These are phyloP conservation scores for Colletotrichum graminicola DNA, from an alignment of 2,329 filamentous ascomycete species.

Conservation along the genomic window DNA sequence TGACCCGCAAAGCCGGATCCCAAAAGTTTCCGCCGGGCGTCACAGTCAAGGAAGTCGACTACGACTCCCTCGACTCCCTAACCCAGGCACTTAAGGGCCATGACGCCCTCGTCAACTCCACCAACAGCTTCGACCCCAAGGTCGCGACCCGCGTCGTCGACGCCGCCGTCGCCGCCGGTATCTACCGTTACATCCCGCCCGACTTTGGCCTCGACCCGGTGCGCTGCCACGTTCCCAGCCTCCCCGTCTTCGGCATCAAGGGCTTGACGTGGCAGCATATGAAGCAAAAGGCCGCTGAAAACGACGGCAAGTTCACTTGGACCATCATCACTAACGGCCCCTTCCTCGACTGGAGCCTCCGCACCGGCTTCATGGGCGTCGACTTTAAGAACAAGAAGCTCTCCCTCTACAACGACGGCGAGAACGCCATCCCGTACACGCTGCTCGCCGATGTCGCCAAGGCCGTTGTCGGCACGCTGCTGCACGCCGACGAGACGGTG, in stretches of 20 bases:
- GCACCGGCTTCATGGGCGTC: conserved; percentile 44
- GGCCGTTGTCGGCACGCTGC: conserved; percentile 46
- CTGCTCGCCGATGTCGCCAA: conserved; percentile 46
- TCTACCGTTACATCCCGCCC: conserved; percentile 72
- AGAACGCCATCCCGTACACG: conserved; percentile 44
- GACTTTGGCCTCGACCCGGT: conserved; percentile 62
- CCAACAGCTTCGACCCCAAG: conserved; percentile 50
- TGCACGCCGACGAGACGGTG: conserved; percentile 47
- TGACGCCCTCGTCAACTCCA: conserved; percentile 64
- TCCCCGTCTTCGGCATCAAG: conserved; percentile 45
- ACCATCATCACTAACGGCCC: conserved; percentile 48
- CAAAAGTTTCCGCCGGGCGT: conserved; percentile 52
- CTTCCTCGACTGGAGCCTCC: conserved; percentile 49
- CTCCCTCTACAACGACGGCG: conserved; percentile 46
- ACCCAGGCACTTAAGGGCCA: conserved; percentile 64
- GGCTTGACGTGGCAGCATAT: conserved; percentile 41
- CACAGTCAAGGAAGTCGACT: conserved; percentile 61
- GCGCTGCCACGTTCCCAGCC: conserved; percentile 35
- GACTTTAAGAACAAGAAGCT: conserved; percentile 45
- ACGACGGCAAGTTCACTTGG: conserved; percentile 45
- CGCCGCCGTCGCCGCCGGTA: conserved; percentile 69
- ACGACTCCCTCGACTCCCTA: conserved; percentile 62
- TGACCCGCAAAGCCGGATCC: conserved; percentile 62
- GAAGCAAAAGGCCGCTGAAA: conserved; percentile 45
- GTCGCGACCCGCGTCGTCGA: conserved; percentile 63